These are phyloP conservation scores for Zygoascus bituminiphila DNA, from an alignment of 805 yeast species.

Conservation along the genomic window DNA sequence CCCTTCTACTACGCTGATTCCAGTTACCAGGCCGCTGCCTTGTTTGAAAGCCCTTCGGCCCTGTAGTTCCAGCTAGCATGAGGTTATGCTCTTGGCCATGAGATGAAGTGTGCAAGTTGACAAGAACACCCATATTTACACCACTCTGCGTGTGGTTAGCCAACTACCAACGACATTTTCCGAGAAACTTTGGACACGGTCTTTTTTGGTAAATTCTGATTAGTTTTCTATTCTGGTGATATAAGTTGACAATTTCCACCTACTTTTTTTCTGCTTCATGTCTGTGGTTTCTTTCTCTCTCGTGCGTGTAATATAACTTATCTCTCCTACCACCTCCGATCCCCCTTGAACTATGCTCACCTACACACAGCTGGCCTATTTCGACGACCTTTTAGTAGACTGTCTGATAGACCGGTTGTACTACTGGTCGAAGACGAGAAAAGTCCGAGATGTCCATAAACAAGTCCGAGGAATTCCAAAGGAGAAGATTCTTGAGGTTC, in stretches of 20 bases:
- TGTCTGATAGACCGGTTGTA: slow-evolving; percentile 21
- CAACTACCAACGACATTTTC: no score
- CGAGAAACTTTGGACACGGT: no score
- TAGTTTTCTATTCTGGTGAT: no score
- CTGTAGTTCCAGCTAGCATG: background rate
- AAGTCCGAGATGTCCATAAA: slow-evolving; percentile 20
- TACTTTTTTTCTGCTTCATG: no score
- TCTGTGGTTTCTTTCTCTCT: background rate
- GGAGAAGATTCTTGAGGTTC: slow-evolving; percentile 11
- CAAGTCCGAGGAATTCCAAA: slow-evolving; percentile 18
- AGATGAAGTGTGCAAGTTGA: background rate
- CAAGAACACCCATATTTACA: background rate
- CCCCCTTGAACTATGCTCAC: slow-evolving; percentile 9
- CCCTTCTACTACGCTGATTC: background rate
- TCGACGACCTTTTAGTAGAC: slow-evolving; percentile 26
- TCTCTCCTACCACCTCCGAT: no score
- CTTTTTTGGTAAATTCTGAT: no score
- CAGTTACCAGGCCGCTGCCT: background rate
- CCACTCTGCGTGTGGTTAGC: no score
- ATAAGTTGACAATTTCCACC: no score
- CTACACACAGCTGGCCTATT: slow-evolving; percentile 22
- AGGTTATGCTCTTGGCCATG: background rate
- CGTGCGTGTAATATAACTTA: no score
- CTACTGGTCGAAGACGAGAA: slow-evolving; percentile 27
- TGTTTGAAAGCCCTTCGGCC: background rate